Base-by-base conservation (phyloP, 2,329 filamentous ascomycete genomes). In the Ramularia collo-cygni region DNA sequence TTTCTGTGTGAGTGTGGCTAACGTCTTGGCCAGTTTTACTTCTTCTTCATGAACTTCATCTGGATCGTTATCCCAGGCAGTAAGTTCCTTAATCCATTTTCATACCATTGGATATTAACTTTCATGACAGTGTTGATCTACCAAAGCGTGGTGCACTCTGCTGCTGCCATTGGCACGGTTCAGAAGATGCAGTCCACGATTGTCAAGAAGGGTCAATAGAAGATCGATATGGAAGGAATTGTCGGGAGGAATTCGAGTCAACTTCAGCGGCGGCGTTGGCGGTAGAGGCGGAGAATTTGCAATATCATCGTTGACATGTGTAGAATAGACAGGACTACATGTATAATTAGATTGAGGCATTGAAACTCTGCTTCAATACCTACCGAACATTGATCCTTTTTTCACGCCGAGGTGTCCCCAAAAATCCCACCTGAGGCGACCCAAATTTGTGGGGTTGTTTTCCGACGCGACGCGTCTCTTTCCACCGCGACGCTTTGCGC, bases 1-100 rank as follows among this genome's bases (percentile, higher is more conserved):
- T 24, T 24, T 24, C 21, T 24, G 6, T 24, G 21, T 24, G 21
- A 6, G 6, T 10, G 10, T 24, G 21, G 21, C 21, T 24, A 24
- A 24, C 10, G 10, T 6, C 10, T 6, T 24, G 6, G 6, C 10
- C 21, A 24, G 21, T 66, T 72, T 28, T 82, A 82, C 59, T 82
- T 77, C 57, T 71, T 81, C 41, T 61, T 76, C 21, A 79, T 81
- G 76, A 82, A 82, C 54, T 70, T 71, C 37, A 75, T 81, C 57
- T 82, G 78, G 78, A 79, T 81, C 39, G 64, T 79, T 21, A 72
- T 81, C 38, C 78, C 78, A 4, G 62, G 60, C 14, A 62, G 75
- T 77, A 59, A 65, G 74, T 68, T 18, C 7, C 9, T 31, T 12
- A 13, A 24, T 24, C 3, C 10, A 27, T 17, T 14, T 26, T 17